Evolutionary conservation across 176 grass and related monocot species (phyloP).

Genomic region (Calamus simplicifolius): DNA sequence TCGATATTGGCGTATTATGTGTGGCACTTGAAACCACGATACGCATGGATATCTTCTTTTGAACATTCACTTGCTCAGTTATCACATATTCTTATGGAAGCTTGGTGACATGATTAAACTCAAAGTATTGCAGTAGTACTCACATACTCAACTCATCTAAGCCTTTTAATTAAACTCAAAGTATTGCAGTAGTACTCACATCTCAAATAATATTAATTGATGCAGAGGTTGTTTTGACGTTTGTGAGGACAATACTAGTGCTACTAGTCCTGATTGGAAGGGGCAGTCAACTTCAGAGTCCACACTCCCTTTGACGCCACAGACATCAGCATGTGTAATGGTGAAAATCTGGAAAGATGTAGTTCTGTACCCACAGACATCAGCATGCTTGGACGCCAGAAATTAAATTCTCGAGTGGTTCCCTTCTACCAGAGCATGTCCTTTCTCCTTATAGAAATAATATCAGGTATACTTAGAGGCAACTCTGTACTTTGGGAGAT

Average conservation of each 20-base stretch:
- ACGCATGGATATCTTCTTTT: no score
- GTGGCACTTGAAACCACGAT: no score
- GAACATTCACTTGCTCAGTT: no score
- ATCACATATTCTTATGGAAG: no score
- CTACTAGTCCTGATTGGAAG: no score
- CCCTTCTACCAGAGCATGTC: conserved; percentile 75
- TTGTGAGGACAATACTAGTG: no score
- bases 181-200: no score
- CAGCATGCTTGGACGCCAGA: conserved; percentile 32
- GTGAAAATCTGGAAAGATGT: conserved; percentile 64
- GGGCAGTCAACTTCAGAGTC: conserved; percentile 23
- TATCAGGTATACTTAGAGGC: conserved; percentile 46
- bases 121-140: no score
- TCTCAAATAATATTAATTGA: background rate
- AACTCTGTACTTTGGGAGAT: background rate
- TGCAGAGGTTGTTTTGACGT: conserved; percentile 88
- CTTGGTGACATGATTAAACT: no score
- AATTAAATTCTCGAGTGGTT: conserved; percentile 64
- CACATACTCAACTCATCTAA: no score
- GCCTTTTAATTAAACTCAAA: no score
- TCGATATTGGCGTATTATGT: no score
- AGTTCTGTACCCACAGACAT: conserved; percentile 46
- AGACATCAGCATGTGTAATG: conserved; percentile 30
- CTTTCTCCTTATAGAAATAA: conserved; percentile 55
- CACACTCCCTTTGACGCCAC: conserved; percentile 36